Conservation (phyloP, 495 filamentous ascomycete genomes). For the Aspergillus homomorphus region DNA sequence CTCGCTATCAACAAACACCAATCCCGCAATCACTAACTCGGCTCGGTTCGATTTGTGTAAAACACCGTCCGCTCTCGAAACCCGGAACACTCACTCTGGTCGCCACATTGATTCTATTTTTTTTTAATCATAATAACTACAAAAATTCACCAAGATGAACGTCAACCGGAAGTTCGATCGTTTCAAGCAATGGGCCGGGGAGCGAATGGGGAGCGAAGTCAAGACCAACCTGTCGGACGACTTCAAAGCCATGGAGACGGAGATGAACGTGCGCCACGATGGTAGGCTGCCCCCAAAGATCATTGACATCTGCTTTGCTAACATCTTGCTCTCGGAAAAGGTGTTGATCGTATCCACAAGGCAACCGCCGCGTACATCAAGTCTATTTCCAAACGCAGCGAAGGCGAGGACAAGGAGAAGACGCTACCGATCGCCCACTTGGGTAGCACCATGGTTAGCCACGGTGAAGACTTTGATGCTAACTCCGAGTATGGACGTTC, state of each 20-base stretch:
- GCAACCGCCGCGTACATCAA: constrained; percentile 90
- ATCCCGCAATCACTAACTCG: neutral
- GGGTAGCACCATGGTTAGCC: constrained; percentile 81
- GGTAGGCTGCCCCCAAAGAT: constrained; percentile 49
- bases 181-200: constrained; percentile 97
- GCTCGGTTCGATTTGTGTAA: neutral
- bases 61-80: neutral
- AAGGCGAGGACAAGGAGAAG: constrained; percentile 84
- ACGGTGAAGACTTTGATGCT: constrained; percentile 90
- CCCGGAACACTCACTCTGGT: constrained; percentile 7
- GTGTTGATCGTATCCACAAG: constrained; percentile 87
- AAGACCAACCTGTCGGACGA: constrained; percentile 88
- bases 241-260: constrained; percentile 87
- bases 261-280: constrained; percentile 90
- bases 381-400: constrained; percentile 80
- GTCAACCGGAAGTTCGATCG: constrained; percentile 95
- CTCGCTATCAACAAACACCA: neutral
- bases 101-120: constrained; percentile 3
- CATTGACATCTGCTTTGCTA: constrained; percentile 6
- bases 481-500: constrained; percentile 93
- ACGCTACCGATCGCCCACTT: constrained; percentile 75
- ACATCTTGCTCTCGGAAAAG: constrained; percentile 39
- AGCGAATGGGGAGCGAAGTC: constrained; percentile 91
- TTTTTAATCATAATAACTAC: constrained; percentile 4
- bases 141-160: constrained; percentile 59